A percentile compares a stretch with the other conserved stretches of the same genome.
These are phyloP conservation scores for Quercus lobata DNA, from an alignment of 331 rosid species.

Conservation along the genomic window DNA sequence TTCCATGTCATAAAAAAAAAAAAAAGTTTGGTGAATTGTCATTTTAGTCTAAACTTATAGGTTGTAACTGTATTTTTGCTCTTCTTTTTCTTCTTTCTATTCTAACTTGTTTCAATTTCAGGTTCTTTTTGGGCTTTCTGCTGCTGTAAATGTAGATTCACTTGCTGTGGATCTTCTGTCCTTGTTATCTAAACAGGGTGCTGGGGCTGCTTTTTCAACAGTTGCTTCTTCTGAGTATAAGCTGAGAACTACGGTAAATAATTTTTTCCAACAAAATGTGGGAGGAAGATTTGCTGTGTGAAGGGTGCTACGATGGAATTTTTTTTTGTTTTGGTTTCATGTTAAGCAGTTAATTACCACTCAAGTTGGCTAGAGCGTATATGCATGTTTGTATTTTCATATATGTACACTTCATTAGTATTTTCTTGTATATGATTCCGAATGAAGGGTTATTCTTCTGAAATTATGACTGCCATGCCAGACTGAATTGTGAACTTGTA, in stretches of 20 bases:
- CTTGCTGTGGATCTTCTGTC: constrained; percentile 61
- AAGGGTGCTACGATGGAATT: neutral
- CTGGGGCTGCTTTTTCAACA: constrained; percentile 39
- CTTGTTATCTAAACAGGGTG: constrained; percentile 40
- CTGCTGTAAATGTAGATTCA: constrained; percentile 53
- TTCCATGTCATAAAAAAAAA: too few relatives aligned
- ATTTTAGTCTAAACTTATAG: too few relatives aligned
- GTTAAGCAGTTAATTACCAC: neutral
- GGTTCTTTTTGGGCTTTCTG: constrained; percentile 85
- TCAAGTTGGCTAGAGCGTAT: neutral
- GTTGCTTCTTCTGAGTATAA: constrained; percentile 79
- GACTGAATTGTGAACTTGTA: neutral
- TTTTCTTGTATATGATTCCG: too few relatives aligned
- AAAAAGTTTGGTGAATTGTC: too few relatives aligned
- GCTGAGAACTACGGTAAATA: constrained; percentile 64
- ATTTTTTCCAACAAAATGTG: neutral
- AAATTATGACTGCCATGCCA: neutral
- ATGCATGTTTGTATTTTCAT: neutral
- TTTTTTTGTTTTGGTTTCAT: neutral
- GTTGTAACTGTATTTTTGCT: too few relatives aligned
- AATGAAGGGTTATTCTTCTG: too few relatives aligned
- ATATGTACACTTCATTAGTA: too few relatives aligned
- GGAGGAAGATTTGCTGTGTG: neutral
- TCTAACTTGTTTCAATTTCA: constrained; percentile 20
- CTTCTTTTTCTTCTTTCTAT: neutral